Evolutionary conservation across 106 monocot species (phyloP).

Genomic region (Acorus gramineus): DNA sequence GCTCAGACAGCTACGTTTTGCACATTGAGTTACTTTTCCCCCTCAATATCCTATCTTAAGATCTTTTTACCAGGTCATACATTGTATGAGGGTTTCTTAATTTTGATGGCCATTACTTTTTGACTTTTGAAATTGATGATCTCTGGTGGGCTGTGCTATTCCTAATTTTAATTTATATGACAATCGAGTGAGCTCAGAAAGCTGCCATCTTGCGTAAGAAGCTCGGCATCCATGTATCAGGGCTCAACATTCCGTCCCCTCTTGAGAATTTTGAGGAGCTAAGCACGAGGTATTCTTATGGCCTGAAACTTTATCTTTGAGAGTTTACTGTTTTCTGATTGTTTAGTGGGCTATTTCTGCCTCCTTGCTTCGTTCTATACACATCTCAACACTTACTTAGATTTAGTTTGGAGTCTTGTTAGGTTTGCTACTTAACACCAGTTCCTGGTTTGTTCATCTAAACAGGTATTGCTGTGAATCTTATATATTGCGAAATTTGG

Average conservation of each 20-base stretch:
- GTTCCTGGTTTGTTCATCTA: background rate
- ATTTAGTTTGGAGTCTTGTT: too few species aligned
- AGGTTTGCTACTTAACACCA: background rate
- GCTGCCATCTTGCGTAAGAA: constrained; percentile 68
- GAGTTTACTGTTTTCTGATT: too few species aligned
- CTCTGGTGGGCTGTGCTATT: too few species aligned
- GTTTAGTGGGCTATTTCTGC: background rate
- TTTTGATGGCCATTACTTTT: too few species aligned
- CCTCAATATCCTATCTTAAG: too few species aligned
- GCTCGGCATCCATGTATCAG: constrained; percentile 78
- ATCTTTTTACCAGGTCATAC: too few species aligned
- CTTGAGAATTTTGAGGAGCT: constrained; percentile 66
- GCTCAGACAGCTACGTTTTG: too few species aligned
- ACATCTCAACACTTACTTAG: background rate
- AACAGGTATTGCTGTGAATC: constrained; percentile 78
- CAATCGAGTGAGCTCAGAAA: constrained; percentile 22
- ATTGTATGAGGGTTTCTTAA: too few species aligned
- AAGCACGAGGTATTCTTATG: constrained; percentile 42
- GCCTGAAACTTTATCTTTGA: too few species aligned
- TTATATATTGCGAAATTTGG: constrained; percentile 59
- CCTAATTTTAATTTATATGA: too few species aligned
- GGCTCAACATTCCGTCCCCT: constrained; percentile 54
- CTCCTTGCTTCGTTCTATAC: background rate
- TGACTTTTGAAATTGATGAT: too few species aligned
- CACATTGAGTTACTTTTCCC: too few species aligned